phyloP scores from a whole-genome alignment of 495 filamentous ascomycete species.

The Annulohypoxylon maeteangense region DNA sequence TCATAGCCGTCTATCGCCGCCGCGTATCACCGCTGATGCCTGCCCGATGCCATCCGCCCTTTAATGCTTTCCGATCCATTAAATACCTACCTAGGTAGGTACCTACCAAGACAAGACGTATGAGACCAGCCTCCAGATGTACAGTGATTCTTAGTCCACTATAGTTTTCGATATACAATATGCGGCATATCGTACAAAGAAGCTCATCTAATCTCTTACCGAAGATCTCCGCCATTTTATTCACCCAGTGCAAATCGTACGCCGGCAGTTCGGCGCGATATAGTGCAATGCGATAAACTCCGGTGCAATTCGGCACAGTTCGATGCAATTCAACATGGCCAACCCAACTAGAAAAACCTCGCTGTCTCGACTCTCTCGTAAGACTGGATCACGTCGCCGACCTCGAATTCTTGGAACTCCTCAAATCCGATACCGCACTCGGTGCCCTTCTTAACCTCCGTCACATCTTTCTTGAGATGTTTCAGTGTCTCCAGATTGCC shows the following conservation, averaged over 20 bases:
- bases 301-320: too few relatives aligned
- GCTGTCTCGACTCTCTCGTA: slow-evolving; percentile 83
- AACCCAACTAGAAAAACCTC: slow-evolving; percentile 65
- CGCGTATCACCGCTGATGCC: background rate
- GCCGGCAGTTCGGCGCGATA: too few relatives aligned
- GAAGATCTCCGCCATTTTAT: background rate
- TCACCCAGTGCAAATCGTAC: background rate
- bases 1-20: too few relatives aligned
- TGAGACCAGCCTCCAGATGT: background rate
- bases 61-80: background rate
- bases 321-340: background rate
- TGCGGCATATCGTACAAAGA: slow-evolving; percentile 44
- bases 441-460: slow-evolving; percentile 86
- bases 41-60: background rate
- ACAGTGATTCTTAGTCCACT: background rate
- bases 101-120: background rate
- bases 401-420: slow-evolving; percentile 77
- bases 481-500: slow-evolving; percentile 83
- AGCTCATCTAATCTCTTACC: slow-evolving; percentile 45
- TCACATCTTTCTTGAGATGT: slow-evolving; percentile 89
- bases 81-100: background rate
- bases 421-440: slow-evolving; percentile 94
- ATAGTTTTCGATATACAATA: slow-evolving; percentile 1
- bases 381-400: slow-evolving; percentile 86
- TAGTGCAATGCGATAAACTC: too few relatives aligned